These are phyloP conservation scores for Trichoderma koningii DNA, from an alignment of 2,329 filamentous ascomycete genomes.

Conservation along the genomic window DNA sequence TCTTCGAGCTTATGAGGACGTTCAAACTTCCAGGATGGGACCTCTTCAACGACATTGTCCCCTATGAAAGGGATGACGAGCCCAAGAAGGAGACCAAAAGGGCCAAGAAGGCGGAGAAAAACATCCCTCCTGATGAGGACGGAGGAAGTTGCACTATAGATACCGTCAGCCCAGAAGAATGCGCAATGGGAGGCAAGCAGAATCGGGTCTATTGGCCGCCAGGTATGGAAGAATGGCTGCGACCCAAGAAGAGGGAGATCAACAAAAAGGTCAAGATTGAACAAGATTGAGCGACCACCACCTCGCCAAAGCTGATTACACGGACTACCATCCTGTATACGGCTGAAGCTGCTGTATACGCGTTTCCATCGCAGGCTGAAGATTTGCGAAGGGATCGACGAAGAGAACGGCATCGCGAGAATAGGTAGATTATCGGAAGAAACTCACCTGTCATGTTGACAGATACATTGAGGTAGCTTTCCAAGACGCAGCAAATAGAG, in stretches of 20 bases:
- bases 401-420: no score
- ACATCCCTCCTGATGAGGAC: slow-evolving; percentile 41
- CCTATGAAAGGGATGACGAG: slow-evolving; percentile 75
- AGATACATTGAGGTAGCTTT: no score
- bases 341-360: no score
- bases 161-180: slow-evolving; percentile 63
- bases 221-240: slow-evolving; percentile 87
- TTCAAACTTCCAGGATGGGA: slow-evolving; percentile 83
- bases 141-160: slow-evolving; percentile 42
- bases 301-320: no score
- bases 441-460: no score
- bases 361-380: no score
- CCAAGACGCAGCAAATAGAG: no score
- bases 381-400: no score
- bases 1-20: slow-evolving; percentile 88
- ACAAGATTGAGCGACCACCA: neutral
- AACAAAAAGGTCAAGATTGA: slow-evolving; percentile 38
- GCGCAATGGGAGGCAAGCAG: slow-evolving; percentile 84
- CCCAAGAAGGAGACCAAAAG: slow-evolving; percentile 50
- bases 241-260: slow-evolving; percentile 72
- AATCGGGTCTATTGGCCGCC: slow-evolving; percentile 86
- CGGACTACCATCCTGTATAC: no score
- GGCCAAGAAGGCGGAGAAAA: slow-evolving; percentile 45
- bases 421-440: no score
- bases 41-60: slow-evolving; percentile 73